Conservation (phyloP, 352 stramenopile genomes). For the Phytophthora aleatoria region DNA sequence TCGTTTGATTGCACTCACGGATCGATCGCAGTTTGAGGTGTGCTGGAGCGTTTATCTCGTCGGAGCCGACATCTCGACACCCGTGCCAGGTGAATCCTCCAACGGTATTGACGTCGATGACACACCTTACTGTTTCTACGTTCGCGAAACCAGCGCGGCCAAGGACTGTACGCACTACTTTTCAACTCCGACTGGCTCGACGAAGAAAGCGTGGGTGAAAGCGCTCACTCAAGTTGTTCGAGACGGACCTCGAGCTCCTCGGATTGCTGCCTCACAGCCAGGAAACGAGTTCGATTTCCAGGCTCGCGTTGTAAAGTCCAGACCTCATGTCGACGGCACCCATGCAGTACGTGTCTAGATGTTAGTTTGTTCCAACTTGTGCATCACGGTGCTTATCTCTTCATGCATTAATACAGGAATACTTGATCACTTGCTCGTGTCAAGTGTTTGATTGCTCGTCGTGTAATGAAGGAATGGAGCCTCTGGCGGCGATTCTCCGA, state of each 20-base stretch:
- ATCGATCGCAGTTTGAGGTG: constrained; percentile 51
- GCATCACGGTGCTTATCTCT: background rate
- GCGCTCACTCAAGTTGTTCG: constrained; percentile 44
- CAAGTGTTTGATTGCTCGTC: constrained; percentile 51
- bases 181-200: constrained; percentile 39
- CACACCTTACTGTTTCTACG: constrained; percentile 64
- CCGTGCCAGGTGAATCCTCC: constrained; percentile 55
- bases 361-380: background rate
- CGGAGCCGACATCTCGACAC: constrained; percentile 61
- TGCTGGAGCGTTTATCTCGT: constrained; percentile 56
- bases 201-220: constrained; percentile 67
- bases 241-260: constrained; percentile 48
- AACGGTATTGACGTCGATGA: constrained; percentile 53
- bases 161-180: constrained; percentile 50
- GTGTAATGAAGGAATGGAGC: constrained; percentile 63
- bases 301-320: constrained; percentile 47
- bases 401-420: constrained; percentile 46
- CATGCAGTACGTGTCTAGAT: constrained; percentile 45
- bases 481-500: constrained; percentile 73
- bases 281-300: constrained; percentile 51
- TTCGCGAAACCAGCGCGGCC: constrained; percentile 42
- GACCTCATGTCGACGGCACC: constrained; percentile 46
- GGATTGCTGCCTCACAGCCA: constrained; percentile 38
- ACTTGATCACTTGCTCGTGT: constrained; percentile 65
- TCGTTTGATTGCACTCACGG: constrained; percentile 59